Conservation (phyloP, 768 basidiomycete species). For the Tricholoma flavovirens region DNA sequence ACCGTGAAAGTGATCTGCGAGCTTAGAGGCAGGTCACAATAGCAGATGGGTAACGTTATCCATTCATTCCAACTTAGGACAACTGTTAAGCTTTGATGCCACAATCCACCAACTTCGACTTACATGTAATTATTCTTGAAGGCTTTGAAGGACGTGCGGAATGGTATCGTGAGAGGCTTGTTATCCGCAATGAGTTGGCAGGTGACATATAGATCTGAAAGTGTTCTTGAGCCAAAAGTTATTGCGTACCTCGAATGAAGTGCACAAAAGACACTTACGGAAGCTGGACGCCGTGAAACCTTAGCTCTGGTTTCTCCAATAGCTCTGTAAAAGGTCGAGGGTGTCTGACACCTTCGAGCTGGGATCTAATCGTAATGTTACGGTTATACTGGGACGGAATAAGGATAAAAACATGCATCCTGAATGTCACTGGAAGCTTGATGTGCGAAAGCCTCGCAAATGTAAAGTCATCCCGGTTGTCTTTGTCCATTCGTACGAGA, state of each 20-base stretch:
- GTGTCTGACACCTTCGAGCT: constrained; percentile 78
- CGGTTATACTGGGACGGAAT: neutral
- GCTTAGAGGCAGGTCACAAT: constrained; percentile 86
- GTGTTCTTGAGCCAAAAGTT: constrained; percentile 48
- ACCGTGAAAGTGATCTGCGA: constrained; percentile 92
- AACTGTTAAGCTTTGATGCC: neutral
- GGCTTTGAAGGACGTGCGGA: constrained; percentile 87
- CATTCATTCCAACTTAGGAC: constrained; percentile 81
- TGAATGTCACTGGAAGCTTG: constrained; percentile 80
- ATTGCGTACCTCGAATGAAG: constrained; percentile 18
- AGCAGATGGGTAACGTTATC: constrained; percentile 86
- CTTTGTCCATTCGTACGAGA: constrained; percentile 39
- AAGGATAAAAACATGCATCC: constrained; percentile 52
- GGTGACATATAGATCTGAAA: constrained; percentile 91
- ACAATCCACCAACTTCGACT: constrained; percentile 17
- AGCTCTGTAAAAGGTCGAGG: constrained; percentile 72
- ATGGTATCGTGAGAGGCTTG: constrained; percentile 87
- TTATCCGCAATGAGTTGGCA: constrained; percentile 91
- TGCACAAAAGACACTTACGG: constrained; percentile 41
- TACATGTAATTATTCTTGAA: constrained; percentile 82
- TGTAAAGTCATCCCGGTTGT: constrained; percentile 80
- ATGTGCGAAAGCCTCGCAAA: constrained; percentile 89
- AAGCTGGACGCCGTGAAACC: constrained; percentile 79
- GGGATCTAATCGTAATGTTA: constrained; percentile 46
- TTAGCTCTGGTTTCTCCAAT: constrained; percentile 74